Percentiles rank a stretch among this genome's conserved stretches.
Evolutionary conservation across 805 yeast species (phyloP).

Genomic region (Saccharomycopsis selenospora): DNA sequence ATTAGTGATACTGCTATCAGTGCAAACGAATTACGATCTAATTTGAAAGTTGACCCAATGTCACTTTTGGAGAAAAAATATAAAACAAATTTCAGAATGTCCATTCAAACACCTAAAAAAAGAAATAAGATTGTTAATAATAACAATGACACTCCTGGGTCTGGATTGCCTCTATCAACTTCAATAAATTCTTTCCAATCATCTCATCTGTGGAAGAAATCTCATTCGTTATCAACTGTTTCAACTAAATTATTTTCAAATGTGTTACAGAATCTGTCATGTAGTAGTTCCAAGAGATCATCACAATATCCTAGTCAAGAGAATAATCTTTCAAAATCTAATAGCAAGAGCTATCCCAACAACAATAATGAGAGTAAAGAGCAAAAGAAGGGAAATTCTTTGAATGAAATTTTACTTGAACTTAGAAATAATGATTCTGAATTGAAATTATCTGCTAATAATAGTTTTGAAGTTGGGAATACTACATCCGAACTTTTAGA

Average conservation of each 20-base stretch:
- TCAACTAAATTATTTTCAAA: slow-evolving; percentile 10
- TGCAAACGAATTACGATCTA: background rate
- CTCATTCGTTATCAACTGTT: slow-evolving; percentile 4
- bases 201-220: slow-evolving; percentile 5
- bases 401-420: slow-evolving; percentile 15
- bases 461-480: slow-evolving; percentile 8
- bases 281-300: too few species aligned
- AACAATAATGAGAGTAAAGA: background rate
- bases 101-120: slow-evolving; percentile 10
- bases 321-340: background rate
- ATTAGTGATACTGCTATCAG: too few species aligned
- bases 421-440: background rate
- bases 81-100: slow-evolving; percentile 15
- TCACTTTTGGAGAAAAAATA: slow-evolving; percentile 15
- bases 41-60: slow-evolving; percentile 17
- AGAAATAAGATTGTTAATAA: too few species aligned
- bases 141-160: too few species aligned
- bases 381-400: slow-evolving; percentile 3
- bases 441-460: background rate
- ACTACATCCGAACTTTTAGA: slow-evolving; percentile 18
- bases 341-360: background rate
- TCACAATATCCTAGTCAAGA: background rate
- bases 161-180: too few species aligned
- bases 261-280: background rate
- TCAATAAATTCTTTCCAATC: too few species aligned